Base-by-base conservation (phyloP, 768 basidiomycete species). In the Clitopilus hobsonii region DNA sequence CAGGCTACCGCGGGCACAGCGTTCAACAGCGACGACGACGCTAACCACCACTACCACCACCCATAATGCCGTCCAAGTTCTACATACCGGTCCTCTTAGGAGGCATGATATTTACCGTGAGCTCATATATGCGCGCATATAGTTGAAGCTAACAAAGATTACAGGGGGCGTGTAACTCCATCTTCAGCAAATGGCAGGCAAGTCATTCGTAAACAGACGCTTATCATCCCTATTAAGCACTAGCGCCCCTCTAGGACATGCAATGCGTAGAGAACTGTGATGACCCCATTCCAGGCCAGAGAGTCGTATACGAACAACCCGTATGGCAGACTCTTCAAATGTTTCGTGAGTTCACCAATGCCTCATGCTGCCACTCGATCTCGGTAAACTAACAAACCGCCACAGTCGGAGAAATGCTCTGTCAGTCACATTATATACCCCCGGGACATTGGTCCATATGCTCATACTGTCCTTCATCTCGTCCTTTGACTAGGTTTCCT, bases 261-360 rank as follows among this genome's bases (percentile, higher is more conserved):
- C 93, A 97, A 85, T 98, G 96, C 66, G 95, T 98, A 41, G 93
- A 93, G 78, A 90, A 95, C 69, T 98, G 96, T 68, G 67, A 69
- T 48, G 79, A 86, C 59, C 80, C 81, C 30, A 74, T 91, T 69
- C 80, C 85, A 1, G 58, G 64, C 2, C 74, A 75, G 29, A 84
- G 81, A 53, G 78, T 94, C 49, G 79, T 91, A 26, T 98, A 90
- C 68, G 94, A 98, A 65, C 96, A 98, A 68, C 94, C 94, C 4
- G 92, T 96, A 23, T 90, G 92, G 89, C 91, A 94, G 70, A 91
- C 85, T 13, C 79, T 93, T 36, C 89, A 91, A 69, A 94, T 92
- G 90, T 92, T 91, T 71, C 77, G 89, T 91, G 65, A 69, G 88
- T 80, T 41, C 45, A n/a, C n/a, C n/a, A n/a, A n/a, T n/a, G 47